Evolutionary conservation across 441 rosid genomes (phyloP).

Genomic region (Jatropha podagrica): DNA sequence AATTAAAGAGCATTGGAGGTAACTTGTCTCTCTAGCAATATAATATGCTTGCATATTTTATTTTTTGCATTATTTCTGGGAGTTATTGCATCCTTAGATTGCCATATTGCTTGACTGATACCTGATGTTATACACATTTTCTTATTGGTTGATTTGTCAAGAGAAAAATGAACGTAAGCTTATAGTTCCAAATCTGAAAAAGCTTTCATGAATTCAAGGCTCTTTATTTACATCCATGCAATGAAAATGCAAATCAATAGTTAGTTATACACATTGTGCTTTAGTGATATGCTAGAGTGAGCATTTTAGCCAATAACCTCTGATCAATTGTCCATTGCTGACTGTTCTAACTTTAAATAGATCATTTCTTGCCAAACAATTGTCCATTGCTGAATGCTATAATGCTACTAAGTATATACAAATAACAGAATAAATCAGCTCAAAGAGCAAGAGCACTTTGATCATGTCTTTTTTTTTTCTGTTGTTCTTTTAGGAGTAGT

Average conservation of each 20-base stretch:
- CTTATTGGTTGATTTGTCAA: background rate
- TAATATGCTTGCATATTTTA: background rate
- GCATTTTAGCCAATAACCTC: background rate
- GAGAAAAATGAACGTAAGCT: background rate
- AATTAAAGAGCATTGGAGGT: constrained; percentile 43
- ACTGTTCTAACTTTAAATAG: background rate
- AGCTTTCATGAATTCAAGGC: background rate
- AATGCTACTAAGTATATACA: background rate
- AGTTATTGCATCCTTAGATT: background rate
- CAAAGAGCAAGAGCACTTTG: background rate
- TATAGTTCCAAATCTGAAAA: background rate
- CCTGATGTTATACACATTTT: background rate
- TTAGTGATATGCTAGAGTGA: background rate
- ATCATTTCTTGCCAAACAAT: background rate
- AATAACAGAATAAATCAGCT: background rate
- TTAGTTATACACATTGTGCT: background rate
- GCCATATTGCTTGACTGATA: background rate
- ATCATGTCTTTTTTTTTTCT: background rate
- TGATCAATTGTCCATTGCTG: background rate
- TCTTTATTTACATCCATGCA: background rate
- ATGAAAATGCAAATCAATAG: background rate
- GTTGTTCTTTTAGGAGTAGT: background rate
- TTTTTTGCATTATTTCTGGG: background rate
- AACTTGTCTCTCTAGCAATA: background rate
- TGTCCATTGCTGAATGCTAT: background rate